phyloP scores from a whole-genome alignment of 179 eudicot species.

The Nepenthes alata region DNA sequence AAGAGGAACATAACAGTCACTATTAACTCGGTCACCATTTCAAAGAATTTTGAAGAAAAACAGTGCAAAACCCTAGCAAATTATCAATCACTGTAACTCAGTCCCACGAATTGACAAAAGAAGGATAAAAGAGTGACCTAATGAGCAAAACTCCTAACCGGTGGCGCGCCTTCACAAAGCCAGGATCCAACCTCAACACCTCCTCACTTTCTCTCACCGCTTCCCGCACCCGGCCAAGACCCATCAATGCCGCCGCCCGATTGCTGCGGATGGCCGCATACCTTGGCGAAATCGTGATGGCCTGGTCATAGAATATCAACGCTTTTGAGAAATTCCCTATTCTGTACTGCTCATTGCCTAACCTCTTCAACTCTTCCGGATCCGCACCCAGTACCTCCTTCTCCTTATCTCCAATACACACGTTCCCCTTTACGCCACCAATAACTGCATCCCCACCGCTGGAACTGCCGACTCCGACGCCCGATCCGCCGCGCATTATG shows the following conservation, averaged over 20 bases:
- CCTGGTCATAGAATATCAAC: conserved; percentile 51
- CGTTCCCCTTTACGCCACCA: conserved; percentile 7
- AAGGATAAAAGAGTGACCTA: conserved; percentile 32
- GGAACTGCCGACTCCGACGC: conserved; percentile 4
- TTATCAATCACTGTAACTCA: no score
- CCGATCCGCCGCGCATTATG: conserved; percentile 45
- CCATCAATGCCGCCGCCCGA: conserved; percentile 59
- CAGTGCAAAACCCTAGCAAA: no score
- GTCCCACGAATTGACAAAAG: no score
- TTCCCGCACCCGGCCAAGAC: conserved; percentile 41
- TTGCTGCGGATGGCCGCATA: conserved; percentile 64
- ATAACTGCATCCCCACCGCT: conserved; percentile 2
- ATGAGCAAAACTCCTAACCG: conserved; percentile 69
- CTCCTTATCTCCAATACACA: conserved; percentile 17
- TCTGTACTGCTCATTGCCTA: conserved; percentile 62
- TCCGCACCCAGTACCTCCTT: conserved; percentile 15
- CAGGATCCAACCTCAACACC: conserved; percentile 59
- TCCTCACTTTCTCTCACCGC: conserved; percentile 71
- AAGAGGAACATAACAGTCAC: no score
- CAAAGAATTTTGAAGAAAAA: no score
- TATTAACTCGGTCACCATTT: no score
- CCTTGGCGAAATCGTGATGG: conserved; percentile 40
- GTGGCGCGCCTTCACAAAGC: conserved; percentile 54
- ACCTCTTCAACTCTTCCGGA: conserved; percentile 51
- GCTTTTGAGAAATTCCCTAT: conserved; percentile 55